These are phyloP conservation scores for Herpetospermum pedunculosum DNA, from an alignment of 306 rosid genomes.

Conservation along the genomic window DNA sequence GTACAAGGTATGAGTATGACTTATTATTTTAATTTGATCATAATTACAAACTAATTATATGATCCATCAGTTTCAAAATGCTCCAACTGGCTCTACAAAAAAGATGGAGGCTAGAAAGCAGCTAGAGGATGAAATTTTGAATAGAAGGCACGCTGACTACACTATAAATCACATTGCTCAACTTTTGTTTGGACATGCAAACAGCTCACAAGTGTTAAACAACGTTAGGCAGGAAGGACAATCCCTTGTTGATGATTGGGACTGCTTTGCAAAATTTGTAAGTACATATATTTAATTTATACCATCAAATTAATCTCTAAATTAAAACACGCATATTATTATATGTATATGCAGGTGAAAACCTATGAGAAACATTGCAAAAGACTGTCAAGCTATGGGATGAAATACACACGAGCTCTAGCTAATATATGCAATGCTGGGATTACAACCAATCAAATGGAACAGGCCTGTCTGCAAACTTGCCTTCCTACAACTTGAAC, in stretches of 20 bases:
- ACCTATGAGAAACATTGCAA: constrained; percentile 28
- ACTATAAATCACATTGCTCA: constrained; percentile 19
- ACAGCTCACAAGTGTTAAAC: constrained; percentile 12
- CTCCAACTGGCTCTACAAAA: constrained; percentile 23
- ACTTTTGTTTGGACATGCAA: constrained; percentile 30
- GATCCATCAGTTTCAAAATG: constrained; percentile 38
- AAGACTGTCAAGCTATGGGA: constrained; percentile 27
- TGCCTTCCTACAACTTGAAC: constrained; percentile 12
- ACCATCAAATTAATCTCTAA: neutral
- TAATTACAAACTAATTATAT: too few relatives aligned
- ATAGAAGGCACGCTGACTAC: constrained; percentile 23
- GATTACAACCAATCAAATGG: constrained; percentile 13
- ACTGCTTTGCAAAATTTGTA: constrained; percentile 42
- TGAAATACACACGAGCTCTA: constrained; percentile 25
- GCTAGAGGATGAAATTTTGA: constrained; percentile 20
- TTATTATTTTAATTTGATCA: too few relatives aligned
- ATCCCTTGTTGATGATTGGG: constrained; percentile 57
- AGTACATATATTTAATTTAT: constrained; percentile 1
- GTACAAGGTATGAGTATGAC: constrained; percentile 38
- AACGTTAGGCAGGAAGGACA: constrained; percentile 32
- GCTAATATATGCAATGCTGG: constrained; percentile 45
- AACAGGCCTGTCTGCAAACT: constrained; percentile 21
- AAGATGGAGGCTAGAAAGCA: constrained; percentile 28
- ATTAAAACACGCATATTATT: too few relatives aligned
- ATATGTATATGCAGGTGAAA: constrained; percentile 18